Base-by-base conservation (phyloP, 306 rosid species). In the Comarum palustre region DNA sequence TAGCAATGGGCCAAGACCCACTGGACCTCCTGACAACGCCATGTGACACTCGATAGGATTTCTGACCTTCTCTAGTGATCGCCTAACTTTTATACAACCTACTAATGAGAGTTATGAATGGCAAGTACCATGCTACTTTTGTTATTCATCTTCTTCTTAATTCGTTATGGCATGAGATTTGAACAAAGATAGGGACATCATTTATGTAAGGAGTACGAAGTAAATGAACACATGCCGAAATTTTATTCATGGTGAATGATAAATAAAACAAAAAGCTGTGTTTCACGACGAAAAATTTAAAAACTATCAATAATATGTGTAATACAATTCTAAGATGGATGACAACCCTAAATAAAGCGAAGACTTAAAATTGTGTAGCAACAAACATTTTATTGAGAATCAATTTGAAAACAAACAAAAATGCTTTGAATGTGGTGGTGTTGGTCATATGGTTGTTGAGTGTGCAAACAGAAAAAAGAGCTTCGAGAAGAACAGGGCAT, bases 1-100 rank as follows among this genome's bases (percentile, higher is more conserved):
- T 27, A 61, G 43, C 42, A 32, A 43, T 20, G 34, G 32, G 74
- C 34, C 64, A 70, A 51, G 36, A 36, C 36, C 59, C 74, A 36
- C 25, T 38, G 63, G 64, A 57, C 63, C 62, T 17, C 34, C 62
- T 9, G 73, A n/a, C 32, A 69, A 8, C 31, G 27, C 73, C 61
- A 31, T 19, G 31, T 25, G 24, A 17, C 10, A 10, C 38, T 16
- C 48, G 9, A 20, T 24, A 9, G 29, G 14, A 8, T 7, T 54
- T 8, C 29, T 54, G 29, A 46, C 3, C 1, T n/a, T n/a, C n/a
- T n/a, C n/a, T 9, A 22, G 25, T 9, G 1, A 20, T 54, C 31
- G 60, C 60, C 60, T 22, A 20, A 52, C 29, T n/a, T 20, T 20
- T 29, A 22, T 20, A n/a, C 29, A 20, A 20, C 20, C 5, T 8